phyloP scores from a whole-genome alignment of 768 basidiomycete species.

The Termitomyces sp. region DNA sequence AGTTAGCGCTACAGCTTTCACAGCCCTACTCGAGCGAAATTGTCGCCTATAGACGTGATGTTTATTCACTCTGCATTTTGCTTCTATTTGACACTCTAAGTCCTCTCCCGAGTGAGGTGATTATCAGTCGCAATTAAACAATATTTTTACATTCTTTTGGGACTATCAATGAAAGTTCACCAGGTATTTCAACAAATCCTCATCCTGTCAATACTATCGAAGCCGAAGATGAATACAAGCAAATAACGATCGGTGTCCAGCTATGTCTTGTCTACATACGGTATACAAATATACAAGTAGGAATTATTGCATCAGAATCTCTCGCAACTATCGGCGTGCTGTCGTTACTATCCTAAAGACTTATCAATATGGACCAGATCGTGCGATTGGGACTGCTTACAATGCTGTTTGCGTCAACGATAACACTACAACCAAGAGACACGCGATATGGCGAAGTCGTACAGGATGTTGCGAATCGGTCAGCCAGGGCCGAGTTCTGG shows the following conservation, averaged over 20 bases:
- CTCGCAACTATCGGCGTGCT: constrained; percentile 54
- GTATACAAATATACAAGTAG: constrained; percentile 2
- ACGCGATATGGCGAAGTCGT: constrained; percentile 65
- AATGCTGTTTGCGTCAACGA: constrained; percentile 29
- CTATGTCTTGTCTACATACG: neutral
- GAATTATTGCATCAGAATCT: constrained; percentile 19
- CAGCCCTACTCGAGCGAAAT: too few species aligned
- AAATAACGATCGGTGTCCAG: neutral
- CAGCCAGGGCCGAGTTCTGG: constrained; percentile 54
- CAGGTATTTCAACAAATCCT: too few species aligned
- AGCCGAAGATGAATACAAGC: neutral
- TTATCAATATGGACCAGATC: constrained; percentile 8
- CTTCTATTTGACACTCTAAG: too few species aligned
- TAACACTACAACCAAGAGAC: constrained; percentile 56
- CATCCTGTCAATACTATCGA: too few species aligned
- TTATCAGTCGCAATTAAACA: too few species aligned
- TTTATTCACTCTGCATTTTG: too few species aligned
- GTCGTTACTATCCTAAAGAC: constrained; percentile 39
- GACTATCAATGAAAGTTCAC: too few species aligned
- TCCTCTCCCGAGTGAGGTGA: too few species aligned
- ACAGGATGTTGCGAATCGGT: constrained; percentile 62
- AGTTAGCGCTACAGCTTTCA: too few species aligned
- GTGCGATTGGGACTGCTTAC: constrained; percentile 4
- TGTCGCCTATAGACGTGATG: too few species aligned
- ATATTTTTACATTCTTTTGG: too few species aligned